Evolutionary conservation across 768 basidiomycete species (phyloP).

Genomic region (Russula lepida): DNA sequence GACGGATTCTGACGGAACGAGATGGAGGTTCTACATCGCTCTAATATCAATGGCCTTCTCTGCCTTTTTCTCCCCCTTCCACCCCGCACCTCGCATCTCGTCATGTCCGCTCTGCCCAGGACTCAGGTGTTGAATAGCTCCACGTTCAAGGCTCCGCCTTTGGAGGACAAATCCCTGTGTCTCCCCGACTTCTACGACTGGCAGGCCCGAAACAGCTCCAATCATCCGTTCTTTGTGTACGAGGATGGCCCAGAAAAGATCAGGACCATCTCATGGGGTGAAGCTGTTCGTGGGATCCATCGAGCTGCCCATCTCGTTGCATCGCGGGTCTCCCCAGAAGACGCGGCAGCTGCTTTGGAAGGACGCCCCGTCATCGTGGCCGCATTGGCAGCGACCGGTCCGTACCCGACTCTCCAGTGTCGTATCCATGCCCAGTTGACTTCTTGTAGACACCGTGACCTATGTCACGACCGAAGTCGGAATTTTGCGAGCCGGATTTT

Average conservation of each 20-base stretch:
- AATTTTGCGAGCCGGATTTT: slow-evolving; percentile 34
- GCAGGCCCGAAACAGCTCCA: slow-evolving; percentile 21
- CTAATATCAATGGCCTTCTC: not conserved
- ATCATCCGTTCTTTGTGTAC: slow-evolving; percentile 22
- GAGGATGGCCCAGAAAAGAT: slow-evolving; percentile 12
- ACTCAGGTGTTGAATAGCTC: slow-evolving; percentile 20
- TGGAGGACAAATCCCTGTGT: slow-evolving; percentile 19
- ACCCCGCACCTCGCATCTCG: not conserved
- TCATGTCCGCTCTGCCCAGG: slow-evolving; percentile 16
- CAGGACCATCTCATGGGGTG: slow-evolving; percentile 19
- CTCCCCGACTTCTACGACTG: slow-evolving; percentile 26
- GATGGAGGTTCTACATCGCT: not conserved
- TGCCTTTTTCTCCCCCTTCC: not conserved
- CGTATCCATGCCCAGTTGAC: not conserved
- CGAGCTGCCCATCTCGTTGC: slow-evolving; percentile 14
- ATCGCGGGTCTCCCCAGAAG: slow-evolving; percentile 7
- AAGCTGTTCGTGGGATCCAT: slow-evolving; percentile 21
- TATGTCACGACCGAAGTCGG: slow-evolving; percentile 26
- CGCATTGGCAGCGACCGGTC: slow-evolving; percentile 20
- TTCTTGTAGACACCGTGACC: slow-evolving; percentile 21
- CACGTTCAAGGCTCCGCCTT: slow-evolving; percentile 23
- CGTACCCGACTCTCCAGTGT: not conserved
- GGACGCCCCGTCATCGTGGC: slow-evolving; percentile 20
- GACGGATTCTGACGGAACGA: not conserved
- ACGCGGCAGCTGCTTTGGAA: slow-evolving; percentile 1